These are phyloP conservation scores for Cyclotella cryptica DNA, from an alignment of 108 stramenopile genomes.

Conservation along the genomic window DNA sequence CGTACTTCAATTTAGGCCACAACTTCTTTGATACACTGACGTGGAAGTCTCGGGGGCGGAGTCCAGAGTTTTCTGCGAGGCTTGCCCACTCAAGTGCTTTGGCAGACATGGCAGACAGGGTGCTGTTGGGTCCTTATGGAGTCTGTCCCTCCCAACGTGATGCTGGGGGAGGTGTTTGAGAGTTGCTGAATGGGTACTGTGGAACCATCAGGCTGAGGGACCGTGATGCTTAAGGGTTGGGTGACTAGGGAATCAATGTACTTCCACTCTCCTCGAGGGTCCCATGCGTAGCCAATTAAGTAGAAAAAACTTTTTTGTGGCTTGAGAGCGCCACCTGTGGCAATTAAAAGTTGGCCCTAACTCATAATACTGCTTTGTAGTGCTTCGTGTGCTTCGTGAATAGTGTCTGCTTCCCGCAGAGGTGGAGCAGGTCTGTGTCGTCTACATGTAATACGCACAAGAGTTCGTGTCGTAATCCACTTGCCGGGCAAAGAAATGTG, in stretches of 20 bases:
- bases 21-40: neutral
- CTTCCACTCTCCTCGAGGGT: slow-evolving; percentile 1
- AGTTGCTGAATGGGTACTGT: neutral
- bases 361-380: neutral
- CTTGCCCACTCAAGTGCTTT: neutral
- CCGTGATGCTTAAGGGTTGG: neutral
- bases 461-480: neutral
- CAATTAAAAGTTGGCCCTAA: slow-evolving; percentile 15
- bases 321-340: too few relatives aligned
- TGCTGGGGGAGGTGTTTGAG: neutral
- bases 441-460: neutral
- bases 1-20: slow-evolving; percentile 11
- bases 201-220: neutral
- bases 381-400: neutral
- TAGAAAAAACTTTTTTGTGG: slow-evolving; percentile 13
- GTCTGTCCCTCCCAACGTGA: slow-evolving; percentile 6
- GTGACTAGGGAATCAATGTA: neutral
- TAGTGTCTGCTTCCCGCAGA: neutral
- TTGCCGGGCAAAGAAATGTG: slow-evolving; percentile 4
- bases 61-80: neutral
- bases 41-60: too few relatives aligned
- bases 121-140: neutral
- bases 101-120: too few relatives aligned
- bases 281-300: neutral
- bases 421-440: slow-evolving; percentile 1